A percentile compares a stretch with the other conserved stretches of the same genome.
Evolutionary conservation across 2,329 filamentous ascomycete species (phyloP).

Genomic region (Pseudocercospora pini-densiflorae): DNA sequence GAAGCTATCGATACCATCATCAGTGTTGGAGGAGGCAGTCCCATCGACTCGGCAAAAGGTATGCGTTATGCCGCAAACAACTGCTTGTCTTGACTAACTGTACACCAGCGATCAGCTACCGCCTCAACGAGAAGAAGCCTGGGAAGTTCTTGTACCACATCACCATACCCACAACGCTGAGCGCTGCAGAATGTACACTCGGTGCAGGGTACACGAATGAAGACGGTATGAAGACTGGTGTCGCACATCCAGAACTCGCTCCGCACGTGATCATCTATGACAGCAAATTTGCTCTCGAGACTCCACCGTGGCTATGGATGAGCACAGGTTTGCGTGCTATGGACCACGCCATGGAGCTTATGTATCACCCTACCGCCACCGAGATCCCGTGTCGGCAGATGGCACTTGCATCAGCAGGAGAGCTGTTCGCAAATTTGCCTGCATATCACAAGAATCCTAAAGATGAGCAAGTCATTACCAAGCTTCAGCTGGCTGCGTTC

Average conservation of each 20-base stretch:
- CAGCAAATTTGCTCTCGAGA: conserved; percentile 55
- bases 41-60: conserved; percentile 57
- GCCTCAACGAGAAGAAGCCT: conserved; percentile 45
- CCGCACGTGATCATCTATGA: conserved; percentile 60
- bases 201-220: conserved; percentile 57
- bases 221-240: conserved; percentile 53
- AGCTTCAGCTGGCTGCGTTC: conserved; percentile 58
- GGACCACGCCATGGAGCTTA: conserved; percentile 59
- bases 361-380: conserved; percentile 57
- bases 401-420: conserved; percentile 50
- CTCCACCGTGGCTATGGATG: conserved; percentile 55
- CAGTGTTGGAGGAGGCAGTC: conserved; percentile 58
- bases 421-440: conserved; percentile 54
- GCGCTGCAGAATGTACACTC: conserved; percentile 60
- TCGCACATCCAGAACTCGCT: conserved; percentile 48
- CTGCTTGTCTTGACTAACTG: neutral
- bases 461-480: conserved; percentile 55
- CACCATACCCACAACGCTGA: conserved; percentile 55
- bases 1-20: conserved; percentile 59
- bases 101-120: conserved; percentile 47
- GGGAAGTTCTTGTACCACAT: conserved; percentile 52
- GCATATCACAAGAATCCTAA: conserved; percentile 52
- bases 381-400: conserved; percentile 57
- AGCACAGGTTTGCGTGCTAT: conserved; percentile 59
- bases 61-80: neutral